Conservation (phyloP, 345 rosid species). For the Eutrema japonicum region DNA sequence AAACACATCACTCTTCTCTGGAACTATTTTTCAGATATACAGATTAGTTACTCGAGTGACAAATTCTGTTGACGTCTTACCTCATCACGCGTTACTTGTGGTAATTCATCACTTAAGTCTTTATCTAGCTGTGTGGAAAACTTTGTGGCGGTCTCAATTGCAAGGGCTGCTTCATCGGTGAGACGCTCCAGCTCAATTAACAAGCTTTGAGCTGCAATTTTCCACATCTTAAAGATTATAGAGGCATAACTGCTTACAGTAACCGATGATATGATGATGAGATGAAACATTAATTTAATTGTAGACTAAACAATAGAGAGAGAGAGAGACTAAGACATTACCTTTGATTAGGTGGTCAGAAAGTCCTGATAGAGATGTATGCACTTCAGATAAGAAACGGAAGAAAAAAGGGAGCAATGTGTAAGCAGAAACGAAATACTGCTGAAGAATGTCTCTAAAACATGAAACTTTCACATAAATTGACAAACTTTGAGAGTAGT, state of each 20-base stretch:
- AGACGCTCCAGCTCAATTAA: constrained; percentile 59
- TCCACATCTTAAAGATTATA: constrained; percentile 11
- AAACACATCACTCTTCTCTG: neutral
- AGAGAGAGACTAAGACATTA: constrained; percentile 31
- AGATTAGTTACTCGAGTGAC: neutral
- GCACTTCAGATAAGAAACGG: constrained; percentile 50
- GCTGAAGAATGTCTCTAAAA: neutral
- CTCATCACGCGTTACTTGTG: constrained; percentile 46
- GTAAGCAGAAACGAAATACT: neutral
- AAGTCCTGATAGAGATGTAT: constrained; percentile 57
- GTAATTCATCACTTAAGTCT: constrained; percentile 38
- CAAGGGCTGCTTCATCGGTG: constrained; percentile 51
- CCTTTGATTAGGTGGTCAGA: constrained; percentile 60
- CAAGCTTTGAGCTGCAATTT: constrained; percentile 57
- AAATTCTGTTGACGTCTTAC: constrained; percentile 39
- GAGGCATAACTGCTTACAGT: neutral
- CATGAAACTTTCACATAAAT: neutral
- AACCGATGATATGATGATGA: neutral
- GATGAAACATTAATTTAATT: constrained; percentile 5
- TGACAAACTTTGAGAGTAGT: neutral
- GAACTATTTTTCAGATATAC: neutral
- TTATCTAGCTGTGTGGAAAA: constrained; percentile 37
- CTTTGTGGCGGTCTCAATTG: constrained; percentile 48
- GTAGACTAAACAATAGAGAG: neutral
- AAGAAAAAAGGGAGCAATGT: neutral